phyloP scores from a whole-genome alignment of 169 alveolate genomes.

The Neospora caninum region DNA sequence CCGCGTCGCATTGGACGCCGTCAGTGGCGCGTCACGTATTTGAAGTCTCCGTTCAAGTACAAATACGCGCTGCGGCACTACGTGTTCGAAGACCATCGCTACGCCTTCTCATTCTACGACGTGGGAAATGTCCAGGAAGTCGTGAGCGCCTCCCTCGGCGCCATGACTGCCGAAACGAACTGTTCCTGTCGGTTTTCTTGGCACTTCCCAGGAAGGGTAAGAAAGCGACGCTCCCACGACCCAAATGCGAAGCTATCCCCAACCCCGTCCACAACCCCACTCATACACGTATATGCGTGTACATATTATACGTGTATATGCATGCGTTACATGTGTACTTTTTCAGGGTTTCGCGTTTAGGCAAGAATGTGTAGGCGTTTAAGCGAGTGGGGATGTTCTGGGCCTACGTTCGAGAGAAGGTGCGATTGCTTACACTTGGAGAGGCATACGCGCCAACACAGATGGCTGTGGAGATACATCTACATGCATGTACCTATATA shows the following conservation, averaged over 20 bases:
- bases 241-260: no score
- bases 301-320: no score
- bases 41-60: constrained; percentile 49
- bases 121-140: constrained; percentile 5
- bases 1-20: constrained; percentile 56
- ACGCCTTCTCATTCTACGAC: constrained; percentile 53
- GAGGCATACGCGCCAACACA: no score
- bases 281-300: no score
- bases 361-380: no score
- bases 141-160: constrained; percentile 52
- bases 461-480: no score
- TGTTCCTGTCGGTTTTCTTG: constrained; percentile 51
- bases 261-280: no score
- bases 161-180: constrained; percentile 22
- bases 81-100: constrained; percentile 54
- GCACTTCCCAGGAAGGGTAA: constrained; percentile 35
- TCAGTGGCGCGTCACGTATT: constrained; percentile 66
- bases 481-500: not conserved
- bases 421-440: no score
- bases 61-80: constrained; percentile 52
- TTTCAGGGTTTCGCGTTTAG: no score
- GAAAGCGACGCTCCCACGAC: not conserved
- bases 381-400: no score
- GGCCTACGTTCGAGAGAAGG: no score
- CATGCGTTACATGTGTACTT: no score